phyloP scores from a whole-genome alignment of 176 grass and related monocot species.

The Carex cristatella region DNA sequence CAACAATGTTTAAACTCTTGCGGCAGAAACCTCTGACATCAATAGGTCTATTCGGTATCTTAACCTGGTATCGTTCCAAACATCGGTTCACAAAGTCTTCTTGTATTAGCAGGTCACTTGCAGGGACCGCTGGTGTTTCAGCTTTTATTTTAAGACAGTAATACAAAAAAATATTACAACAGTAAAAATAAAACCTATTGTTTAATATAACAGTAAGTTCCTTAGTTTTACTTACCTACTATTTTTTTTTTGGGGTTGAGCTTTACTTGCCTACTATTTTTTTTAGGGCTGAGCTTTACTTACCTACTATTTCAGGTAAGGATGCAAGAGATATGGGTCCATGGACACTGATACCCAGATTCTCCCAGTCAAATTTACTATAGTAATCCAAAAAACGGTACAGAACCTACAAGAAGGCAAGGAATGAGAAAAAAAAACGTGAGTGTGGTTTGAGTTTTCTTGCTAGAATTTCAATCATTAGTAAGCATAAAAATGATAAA shows the following conservation, averaged over 20 bases:
- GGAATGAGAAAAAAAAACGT: neutral
- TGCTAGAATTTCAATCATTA: neutral
- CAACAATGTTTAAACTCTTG: conserved; percentile 87
- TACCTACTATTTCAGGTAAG: conserved; percentile 74
- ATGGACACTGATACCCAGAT: conserved; percentile 60
- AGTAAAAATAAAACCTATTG: conserved; percentile 16
- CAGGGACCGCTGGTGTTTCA: conserved; percentile 35
- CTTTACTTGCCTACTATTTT: conserved; percentile 62
- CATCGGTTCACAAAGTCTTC: conserved; percentile 57
- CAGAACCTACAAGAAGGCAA: conserved; percentile 55
- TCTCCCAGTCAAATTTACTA: conserved; percentile 96
- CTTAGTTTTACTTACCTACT: conserved; percentile 52
- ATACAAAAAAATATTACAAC: conserved; percentile 1
- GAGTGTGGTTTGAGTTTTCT: neutral
- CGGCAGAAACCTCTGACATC: conserved; percentile 33
- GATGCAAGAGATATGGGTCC: conserved; percentile 68
- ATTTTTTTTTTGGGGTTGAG: conserved; percentile 17
- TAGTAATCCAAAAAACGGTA: conserved; percentile 92
- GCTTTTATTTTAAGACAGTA: conserved; percentile 34
- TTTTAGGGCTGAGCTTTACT: conserved; percentile 19
- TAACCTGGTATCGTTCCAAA: conserved; percentile 34
- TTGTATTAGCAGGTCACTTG: conserved; percentile 35
- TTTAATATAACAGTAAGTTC: conserved; percentile 9
- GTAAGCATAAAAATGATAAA: conserved; percentile 5
- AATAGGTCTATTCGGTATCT: conserved; percentile 40